Percentiles rank a stretch among this genome's conserved stretches.
Conservation (phyloP, 2,329 filamentous ascomycete genomes). For the Claviceps sp. region DNA sequence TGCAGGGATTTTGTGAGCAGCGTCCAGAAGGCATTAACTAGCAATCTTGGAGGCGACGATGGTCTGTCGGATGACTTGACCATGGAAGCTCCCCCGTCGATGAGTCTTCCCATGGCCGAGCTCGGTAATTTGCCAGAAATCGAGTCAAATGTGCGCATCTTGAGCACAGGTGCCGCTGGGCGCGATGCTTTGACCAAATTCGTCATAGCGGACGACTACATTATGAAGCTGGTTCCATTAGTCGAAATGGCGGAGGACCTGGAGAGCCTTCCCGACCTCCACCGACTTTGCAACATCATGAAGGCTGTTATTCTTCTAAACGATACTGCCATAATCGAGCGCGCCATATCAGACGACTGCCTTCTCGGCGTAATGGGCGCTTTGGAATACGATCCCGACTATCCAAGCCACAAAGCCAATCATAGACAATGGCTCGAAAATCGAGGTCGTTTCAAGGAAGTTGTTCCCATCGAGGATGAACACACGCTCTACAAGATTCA, state of each 20-base stretch:
- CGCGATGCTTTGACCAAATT: constrained; percentile 81
- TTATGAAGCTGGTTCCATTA: constrained; percentile 71
- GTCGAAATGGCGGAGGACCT: constrained; percentile 84
- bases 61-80: constrained; percentile 73
- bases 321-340: constrained; percentile 88
- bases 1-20: constrained; percentile 79
- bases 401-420: constrained; percentile 93
- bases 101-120: constrained; percentile 65
- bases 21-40: constrained; percentile 61
- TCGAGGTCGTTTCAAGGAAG: constrained; percentile 86
- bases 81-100: constrained; percentile 56
- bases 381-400: constrained; percentile 95
- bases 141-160: constrained; percentile 68
- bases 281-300: constrained; percentile 93
- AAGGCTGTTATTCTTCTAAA: constrained; percentile 91
- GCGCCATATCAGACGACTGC: constrained; percentile 78
- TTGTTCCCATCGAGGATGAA: constrained; percentile 79
- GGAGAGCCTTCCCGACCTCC: constrained; percentile 74
- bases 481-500: constrained; percentile 82
- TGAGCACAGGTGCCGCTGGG: constrained; percentile 60
- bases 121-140: constrained; percentile 76
- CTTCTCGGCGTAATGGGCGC: constrained; percentile 89
- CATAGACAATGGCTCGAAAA: constrained; percentile 87
- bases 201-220: constrained; percentile 74
- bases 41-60: constrained; percentile 49